These are phyloP conservation scores for Lojkania enalia DNA, from an alignment of 2,329 filamentous ascomycete species.

Conservation along the genomic window DNA sequence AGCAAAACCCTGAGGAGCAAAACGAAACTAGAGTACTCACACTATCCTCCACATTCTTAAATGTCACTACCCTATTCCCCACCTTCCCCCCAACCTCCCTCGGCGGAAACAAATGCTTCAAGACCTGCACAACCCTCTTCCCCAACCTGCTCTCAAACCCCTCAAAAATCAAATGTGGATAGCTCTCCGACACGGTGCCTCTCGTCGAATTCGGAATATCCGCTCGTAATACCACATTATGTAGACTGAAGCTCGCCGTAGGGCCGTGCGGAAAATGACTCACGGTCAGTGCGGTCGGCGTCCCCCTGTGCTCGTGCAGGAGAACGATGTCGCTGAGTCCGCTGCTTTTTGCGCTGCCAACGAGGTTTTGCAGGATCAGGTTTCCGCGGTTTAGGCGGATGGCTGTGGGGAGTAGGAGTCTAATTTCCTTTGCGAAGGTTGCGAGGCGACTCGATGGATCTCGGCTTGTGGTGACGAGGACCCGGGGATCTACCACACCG, in stretches of 20 bases:
- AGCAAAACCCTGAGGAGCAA: no score
- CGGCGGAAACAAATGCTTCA: slow-evolving; percentile 94
- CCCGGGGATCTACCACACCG: slow-evolving; percentile 81
- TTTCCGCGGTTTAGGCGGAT: slow-evolving; percentile 93
- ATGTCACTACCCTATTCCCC: slow-evolving; percentile 82
- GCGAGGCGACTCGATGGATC: slow-evolving; percentile 79
- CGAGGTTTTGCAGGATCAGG: slow-evolving; percentile 81
- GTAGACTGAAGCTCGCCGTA: slow-evolving; percentile 82
- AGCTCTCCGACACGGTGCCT: slow-evolving; percentile 88
- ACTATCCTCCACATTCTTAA: slow-evolving; percentile 79
- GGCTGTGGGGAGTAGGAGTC: slow-evolving; percentile 78
- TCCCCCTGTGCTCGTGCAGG: slow-evolving; percentile 84
- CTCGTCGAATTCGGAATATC: slow-evolving; percentile 88
- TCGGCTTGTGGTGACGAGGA: slow-evolving; percentile 88
- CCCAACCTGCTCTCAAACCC: slow-evolving; percentile 84
- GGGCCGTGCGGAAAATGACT: slow-evolving; percentile 88
- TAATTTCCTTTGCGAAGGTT: slow-evolving; percentile 92
- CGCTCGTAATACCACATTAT: slow-evolving; percentile 89
- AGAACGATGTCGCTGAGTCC: slow-evolving; percentile 79
- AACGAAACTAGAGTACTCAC: no score
- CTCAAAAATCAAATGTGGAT: slow-evolving; percentile 94
- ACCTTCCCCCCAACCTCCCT: slow-evolving; percentile 77
- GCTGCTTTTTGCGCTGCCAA: slow-evolving; percentile 76
- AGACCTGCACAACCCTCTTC: slow-evolving; percentile 79
- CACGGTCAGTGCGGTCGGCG: slow-evolving; percentile 84